Evolutionary conservation across 768 basidiomycete species (phyloP).

Genomic region (Panus rudis): DNA sequence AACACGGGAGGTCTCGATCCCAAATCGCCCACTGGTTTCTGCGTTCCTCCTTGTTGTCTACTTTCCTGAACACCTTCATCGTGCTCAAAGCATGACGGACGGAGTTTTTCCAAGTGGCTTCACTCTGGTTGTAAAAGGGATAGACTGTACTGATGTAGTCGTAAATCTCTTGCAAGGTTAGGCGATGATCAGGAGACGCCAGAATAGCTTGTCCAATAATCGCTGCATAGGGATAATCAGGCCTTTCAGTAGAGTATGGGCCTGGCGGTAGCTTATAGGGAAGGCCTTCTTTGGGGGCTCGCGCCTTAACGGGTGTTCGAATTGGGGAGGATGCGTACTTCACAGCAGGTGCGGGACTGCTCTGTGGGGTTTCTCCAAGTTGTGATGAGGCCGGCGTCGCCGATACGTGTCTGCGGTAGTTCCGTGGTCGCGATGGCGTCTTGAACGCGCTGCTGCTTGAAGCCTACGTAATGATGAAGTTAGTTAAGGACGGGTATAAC

Average conservation of each 20-base stretch:
- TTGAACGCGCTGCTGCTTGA: conserved; percentile 4
- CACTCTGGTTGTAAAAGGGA: conserved; percentile 88
- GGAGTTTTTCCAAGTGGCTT: conserved; percentile 97
- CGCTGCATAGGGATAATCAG: conserved; percentile 88
- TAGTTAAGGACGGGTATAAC: background rate
- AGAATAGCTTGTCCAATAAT: conserved; percentile 93
- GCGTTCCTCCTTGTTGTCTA: conserved; percentile 68
- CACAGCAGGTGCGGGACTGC: conserved; percentile 54
- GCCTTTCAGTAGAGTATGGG: conserved; percentile 74
- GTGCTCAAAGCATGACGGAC: conserved; percentile 95
- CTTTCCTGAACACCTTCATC: conserved; percentile 85
- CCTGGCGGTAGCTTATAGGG: conserved; percentile 80
- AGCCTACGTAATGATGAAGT: conserved; percentile 9
- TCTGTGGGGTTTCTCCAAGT: conserved; percentile 50
- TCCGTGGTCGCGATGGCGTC: conserved; percentile 6
- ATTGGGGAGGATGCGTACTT: conserved; percentile 84
- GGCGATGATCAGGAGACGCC: conserved; percentile 72
- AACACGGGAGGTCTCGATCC: conserved; percentile 77
- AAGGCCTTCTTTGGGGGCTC: conserved; percentile 48
- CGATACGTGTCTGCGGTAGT: conserved; percentile 14
- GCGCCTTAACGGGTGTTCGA: no score
- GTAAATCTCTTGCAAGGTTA: conserved; percentile 94
- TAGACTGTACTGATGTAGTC: conserved; percentile 92
- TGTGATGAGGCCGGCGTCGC: conserved; percentile 55
- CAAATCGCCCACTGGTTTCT: conserved; percentile 86